These are phyloP conservation scores for Spencermartinsiella ligniputridi DNA, from an alignment of 1,139 yeast species.

Conservation along the genomic window DNA sequence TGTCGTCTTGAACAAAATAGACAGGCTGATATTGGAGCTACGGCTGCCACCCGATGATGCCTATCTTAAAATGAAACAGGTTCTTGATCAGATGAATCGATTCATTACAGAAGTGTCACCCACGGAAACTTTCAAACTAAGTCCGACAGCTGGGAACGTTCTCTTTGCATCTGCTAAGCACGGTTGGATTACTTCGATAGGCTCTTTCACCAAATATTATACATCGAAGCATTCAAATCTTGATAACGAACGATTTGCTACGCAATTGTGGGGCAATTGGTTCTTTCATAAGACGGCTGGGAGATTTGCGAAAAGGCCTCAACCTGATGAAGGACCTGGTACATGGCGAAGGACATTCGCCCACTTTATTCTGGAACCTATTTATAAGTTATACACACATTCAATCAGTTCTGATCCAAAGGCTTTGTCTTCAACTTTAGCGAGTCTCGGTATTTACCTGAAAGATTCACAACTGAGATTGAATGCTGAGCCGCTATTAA, in stretches of 20 bases:
- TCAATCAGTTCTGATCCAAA: slow-evolving; percentile 53
- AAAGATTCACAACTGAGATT: slow-evolving; percentile 31
- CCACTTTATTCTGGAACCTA: slow-evolving; percentile 67
- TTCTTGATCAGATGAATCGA: slow-evolving; percentile 61
- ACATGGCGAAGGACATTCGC: slow-evolving; percentile 52
- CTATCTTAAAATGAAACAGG: slow-evolving; percentile 58
- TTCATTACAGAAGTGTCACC: slow-evolving; percentile 36
- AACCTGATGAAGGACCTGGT: slow-evolving; percentile 19
- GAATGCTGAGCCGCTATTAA: slow-evolving; percentile 58
- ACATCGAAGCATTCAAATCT: slow-evolving; percentile 32
- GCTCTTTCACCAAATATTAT: slow-evolving; percentile 61
- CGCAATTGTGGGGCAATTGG: slow-evolving; percentile 73
- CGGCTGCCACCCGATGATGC: slow-evolving; percentile 71
- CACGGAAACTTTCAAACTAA: slow-evolving; percentile 17
- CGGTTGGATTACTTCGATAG: slow-evolving; percentile 59
- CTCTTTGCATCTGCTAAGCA: slow-evolving; percentile 67
- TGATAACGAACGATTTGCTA: slow-evolving; percentile 44
- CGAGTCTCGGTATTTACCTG: slow-evolving; percentile 34
- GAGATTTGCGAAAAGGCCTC: slow-evolving; percentile 43
- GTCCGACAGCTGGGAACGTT: slow-evolving; percentile 65
- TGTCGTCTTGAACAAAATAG: slow-evolving; percentile 76
- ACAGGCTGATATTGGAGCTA: slow-evolving; percentile 73
- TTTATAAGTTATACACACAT: slow-evolving; percentile 69
- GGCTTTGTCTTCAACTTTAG: slow-evolving; percentile 41
- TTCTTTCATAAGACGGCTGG: slow-evolving; percentile 45